These are phyloP conservation scores for Galeopsis tetrahit DNA, from an alignment of 257 asterid genomes.

Conservation along the genomic window DNA sequence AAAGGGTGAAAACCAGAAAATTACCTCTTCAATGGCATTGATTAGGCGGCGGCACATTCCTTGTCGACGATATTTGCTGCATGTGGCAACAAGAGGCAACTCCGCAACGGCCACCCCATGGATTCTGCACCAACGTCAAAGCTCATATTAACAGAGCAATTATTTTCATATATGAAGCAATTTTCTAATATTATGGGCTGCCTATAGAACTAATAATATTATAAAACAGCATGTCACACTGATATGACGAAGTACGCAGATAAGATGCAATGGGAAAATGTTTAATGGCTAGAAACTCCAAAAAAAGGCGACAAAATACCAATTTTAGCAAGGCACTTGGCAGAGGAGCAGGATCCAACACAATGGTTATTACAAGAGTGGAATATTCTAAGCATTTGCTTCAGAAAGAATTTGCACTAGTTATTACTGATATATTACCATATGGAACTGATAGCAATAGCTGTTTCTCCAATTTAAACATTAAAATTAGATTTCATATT, in stretches of 20 bases:
- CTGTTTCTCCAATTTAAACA: conserved; percentile 5
- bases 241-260: not conserved
- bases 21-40: conserved; percentile 80
- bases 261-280: not conserved
- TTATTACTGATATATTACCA: not conserved
- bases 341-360: conserved; percentile 2
- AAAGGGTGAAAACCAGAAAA: conserved; percentile 8
- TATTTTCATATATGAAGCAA: conserved; percentile 3
- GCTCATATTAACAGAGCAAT: conserved; percentile 27
- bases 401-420: not conserved
- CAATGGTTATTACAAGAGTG: conserved; percentile 1
- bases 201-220: not conserved
- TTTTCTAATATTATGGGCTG: not conserved
- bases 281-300: conserved; percentile 11
- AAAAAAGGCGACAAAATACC: not conserved
- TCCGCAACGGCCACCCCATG: conserved; percentile 94
- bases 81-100: conserved; percentile 95
- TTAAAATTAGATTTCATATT: conserved; percentile 12
- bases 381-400: not conserved
- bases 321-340: conserved; percentile 13
- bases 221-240: conserved; percentile 1
- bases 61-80: conserved; percentile 89
- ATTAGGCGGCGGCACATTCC: conserved; percentile 95
- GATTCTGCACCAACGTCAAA: conserved; percentile 60
- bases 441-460: not conserved